Evolutionary conservation across 2,329 filamentous ascomycete genomes (phyloP).

Genomic region (Elsinoe arachidis): DNA sequence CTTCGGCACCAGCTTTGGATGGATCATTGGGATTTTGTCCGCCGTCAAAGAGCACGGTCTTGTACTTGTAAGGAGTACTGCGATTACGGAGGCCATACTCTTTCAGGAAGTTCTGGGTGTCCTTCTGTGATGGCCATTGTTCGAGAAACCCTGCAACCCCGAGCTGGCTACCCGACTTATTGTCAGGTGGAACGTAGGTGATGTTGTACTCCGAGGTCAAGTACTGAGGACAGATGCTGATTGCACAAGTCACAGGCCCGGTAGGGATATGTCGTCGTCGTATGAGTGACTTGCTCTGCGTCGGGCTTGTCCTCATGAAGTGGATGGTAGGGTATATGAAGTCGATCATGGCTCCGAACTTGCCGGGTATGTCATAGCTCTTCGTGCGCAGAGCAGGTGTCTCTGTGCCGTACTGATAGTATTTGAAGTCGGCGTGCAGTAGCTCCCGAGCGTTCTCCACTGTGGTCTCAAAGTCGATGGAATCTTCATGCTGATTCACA

Average conservation of each 20-base stretch:
- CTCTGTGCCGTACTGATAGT: not conserved
- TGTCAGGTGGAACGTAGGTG: slow-evolving; percentile 19
- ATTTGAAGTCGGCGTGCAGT: not conserved
- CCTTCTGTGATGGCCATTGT: slow-evolving; percentile 21
- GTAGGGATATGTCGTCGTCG: slow-evolving; percentile 18
- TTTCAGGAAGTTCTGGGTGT: slow-evolving; percentile 19
- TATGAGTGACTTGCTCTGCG: not conserved
- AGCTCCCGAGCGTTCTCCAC: not conserved
- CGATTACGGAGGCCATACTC: slow-evolving; percentile 5
- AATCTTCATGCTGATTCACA: not conserved
- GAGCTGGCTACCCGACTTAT: slow-evolving; percentile 17
- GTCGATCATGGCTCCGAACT: not conserved
- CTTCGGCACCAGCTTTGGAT: slow-evolving; percentile 19
- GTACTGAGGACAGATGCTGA: slow-evolving; percentile 23
- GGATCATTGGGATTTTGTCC: slow-evolving; percentile 16
- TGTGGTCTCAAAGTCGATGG: slow-evolving; percentile 3
- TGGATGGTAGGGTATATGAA: slow-evolving; percentile 8
- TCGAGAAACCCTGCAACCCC: slow-evolving; percentile 22
- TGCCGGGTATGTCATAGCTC: not conserved
- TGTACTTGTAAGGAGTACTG: slow-evolving; percentile 17
- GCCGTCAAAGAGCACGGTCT: slow-evolving; percentile 18
- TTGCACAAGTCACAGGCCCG: slow-evolving; percentile 36
- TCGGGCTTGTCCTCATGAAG: slow-evolving; percentile 16
- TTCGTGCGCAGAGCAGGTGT: not conserved
- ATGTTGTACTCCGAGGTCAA: slow-evolving; percentile 19